Evolutionary conservation across 495 filamentous ascomycete species (phyloP), one percentile per base, ranked within the genome.

Genomic region (Trichodelitschia bisporula): DNA sequence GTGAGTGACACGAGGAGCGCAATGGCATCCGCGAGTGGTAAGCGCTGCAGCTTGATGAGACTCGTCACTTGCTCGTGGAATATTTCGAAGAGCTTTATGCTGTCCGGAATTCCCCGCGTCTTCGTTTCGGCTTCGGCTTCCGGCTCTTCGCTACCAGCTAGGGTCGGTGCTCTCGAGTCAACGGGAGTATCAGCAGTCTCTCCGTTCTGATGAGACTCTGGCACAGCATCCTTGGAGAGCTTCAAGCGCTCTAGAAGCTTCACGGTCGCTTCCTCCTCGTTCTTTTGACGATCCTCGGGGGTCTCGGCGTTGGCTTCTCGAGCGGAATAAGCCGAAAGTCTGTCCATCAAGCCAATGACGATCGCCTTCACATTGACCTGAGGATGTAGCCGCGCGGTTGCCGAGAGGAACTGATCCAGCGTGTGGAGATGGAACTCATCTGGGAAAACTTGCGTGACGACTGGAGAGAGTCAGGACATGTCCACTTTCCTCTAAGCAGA

Each of bases 351-450:
- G 23, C 82, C 89, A 47, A 93, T 93, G 15, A 97, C 84, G 19
- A 97, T 97, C 26, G 78, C 83, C 55, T 95, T 97, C 46, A 95
- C 62, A 41, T 97, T 90, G 36, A 97, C 86, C 49, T 91, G 74
- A 2, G 80, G 86, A 40, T 95, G 90, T 26, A 97, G 61, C 35
- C 82, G 59, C 15, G 84, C 76, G 18, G 89, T 89, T 2, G 83
- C 84, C 16, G 72, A 82, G 18, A 97, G 64, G 40, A 97, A 70
- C 43, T 90, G 73, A 44, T 97, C 89, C 10, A 97, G 62, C 0
- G 86, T 95, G 45, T 95, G 82, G 9, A 97, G 66, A 47, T 97
- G 86, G 46, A 79, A 97, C 49, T 97, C 86, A 54, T 97, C 86
- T 2, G 86, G 89, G 54, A 97, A 97, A 26, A 97, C 86, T 52